These are phyloP conservation scores for Kwoniella sp. DNA, from an alignment of 768 basidiomycete genomes.

Conservation along the genomic window DNA sequence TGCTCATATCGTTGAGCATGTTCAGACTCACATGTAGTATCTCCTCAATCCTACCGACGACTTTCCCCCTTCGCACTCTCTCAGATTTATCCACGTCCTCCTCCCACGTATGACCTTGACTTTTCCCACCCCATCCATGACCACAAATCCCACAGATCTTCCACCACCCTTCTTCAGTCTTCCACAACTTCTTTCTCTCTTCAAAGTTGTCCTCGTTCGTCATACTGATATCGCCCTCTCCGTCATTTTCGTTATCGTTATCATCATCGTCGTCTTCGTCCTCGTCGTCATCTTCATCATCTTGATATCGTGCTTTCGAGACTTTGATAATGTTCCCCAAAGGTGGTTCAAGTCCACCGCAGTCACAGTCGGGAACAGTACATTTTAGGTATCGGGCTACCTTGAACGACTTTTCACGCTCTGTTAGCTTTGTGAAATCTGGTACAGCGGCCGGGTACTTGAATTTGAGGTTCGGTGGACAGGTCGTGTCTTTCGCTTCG, in stretches of 20 bases:
- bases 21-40: constrained; percentile 68
- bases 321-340: constrained; percentile 67
- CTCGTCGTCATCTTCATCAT: constrained; percentile 63
- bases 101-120: constrained; percentile 62
- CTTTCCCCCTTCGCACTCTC: constrained; percentile 64
- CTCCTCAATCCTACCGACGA: constrained; percentile 80
- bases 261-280: constrained; percentile 71
- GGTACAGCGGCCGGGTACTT: constrained; percentile 33
- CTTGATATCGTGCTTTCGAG: constrained; percentile 62
- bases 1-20: not conserved
- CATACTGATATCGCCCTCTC: constrained; percentile 61
- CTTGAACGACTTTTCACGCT: constrained; percentile 58
- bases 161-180: constrained; percentile 62
- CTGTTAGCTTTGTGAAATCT: constrained; percentile 32
- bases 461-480: constrained; percentile 65
- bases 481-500: constrained; percentile 28
- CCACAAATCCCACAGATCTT: constrained; percentile 47
- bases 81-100: constrained; percentile 42
- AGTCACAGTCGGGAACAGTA: constrained; percentile 63
- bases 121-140: constrained; percentile 52
- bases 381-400: constrained; percentile 81
- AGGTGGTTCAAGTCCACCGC: constrained; percentile 71
- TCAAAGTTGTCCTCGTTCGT: constrained; percentile 53
- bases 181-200: constrained; percentile 61
- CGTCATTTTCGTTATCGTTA: constrained; percentile 55